Evolutionary conservation across 2,329 filamentous ascomycete genomes (phyloP).

Genomic region (Teratosphaeria gauchensis): DNA sequence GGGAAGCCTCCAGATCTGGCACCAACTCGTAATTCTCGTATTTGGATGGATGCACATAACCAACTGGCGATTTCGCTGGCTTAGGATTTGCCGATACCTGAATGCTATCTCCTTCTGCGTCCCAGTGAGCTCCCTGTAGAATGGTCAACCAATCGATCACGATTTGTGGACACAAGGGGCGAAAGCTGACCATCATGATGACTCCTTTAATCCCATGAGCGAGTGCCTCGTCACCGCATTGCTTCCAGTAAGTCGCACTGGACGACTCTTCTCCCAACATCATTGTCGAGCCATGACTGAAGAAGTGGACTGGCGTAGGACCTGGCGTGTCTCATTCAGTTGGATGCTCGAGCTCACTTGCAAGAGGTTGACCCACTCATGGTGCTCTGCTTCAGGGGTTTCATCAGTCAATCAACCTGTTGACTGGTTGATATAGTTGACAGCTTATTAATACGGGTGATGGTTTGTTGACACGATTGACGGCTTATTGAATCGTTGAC

Average conservation of each 20-base stretch:
- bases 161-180: not conserved
- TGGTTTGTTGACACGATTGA: not conserved
- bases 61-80: conserved; percentile 54
- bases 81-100: conserved; percentile 52
- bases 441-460: not conserved
- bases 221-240: conserved; percentile 53
- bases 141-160: not conserved
- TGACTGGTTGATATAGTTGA: not conserved
- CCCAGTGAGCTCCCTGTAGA: conserved; percentile 53
- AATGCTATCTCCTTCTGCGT: conserved; percentile 45
- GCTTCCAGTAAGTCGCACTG: conserved; percentile 57
- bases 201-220: conserved; percentile 51
- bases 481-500: not conserved
- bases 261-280: conserved; percentile 57
- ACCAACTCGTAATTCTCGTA: conserved; percentile 53
- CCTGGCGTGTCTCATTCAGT: conserved; percentile 1
- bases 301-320: conserved; percentile 52
- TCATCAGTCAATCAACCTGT: not conserved
- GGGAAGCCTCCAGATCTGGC: conserved; percentile 47
- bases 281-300: conserved; percentile 63
- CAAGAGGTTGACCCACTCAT: not conserved
- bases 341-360: not conserved
- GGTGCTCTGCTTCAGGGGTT: not conserved
- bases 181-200: conserved; percentile 45
- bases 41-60: conserved; percentile 57